phyloP scores from a whole-genome alignment of 2,329 filamentous ascomycete genomes.

The Blastomyces parvus region DNA sequence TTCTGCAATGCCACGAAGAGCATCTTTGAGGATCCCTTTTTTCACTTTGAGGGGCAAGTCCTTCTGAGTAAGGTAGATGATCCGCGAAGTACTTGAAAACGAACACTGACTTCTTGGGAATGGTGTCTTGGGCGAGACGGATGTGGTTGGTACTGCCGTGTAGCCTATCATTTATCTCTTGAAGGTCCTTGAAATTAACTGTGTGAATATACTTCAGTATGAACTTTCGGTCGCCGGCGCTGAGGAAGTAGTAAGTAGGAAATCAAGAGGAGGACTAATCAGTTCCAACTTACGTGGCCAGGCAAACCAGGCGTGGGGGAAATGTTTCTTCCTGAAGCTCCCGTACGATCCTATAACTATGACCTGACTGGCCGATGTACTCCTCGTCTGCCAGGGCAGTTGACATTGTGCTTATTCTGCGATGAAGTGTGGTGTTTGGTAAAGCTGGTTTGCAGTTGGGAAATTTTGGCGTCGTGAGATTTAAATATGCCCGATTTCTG shows the following conservation, averaged over 20 bases:
- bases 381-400: constrained; percentile 10
- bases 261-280: constrained; percentile 9
- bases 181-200: constrained; percentile 9
- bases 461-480: constrained; percentile 3
- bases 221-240: constrained; percentile 9
- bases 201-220: constrained; percentile 11
- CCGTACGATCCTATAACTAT: constrained; percentile 13
- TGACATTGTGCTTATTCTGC: constrained; percentile 15
- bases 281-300: constrained; percentile 6
- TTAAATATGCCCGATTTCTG: constrained; percentile 12
- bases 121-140: constrained; percentile 33
- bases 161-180: constrained; percentile 16
- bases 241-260: constrained; percentile 6
- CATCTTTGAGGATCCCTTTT: constrained; percentile 38
- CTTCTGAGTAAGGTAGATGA: constrained; percentile 36
- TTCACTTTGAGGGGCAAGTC: constrained; percentile 29
- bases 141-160: constrained; percentile 21
- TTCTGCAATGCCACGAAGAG: constrained; percentile 30
- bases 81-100: constrained; percentile 39
- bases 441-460: constrained; percentile 8
- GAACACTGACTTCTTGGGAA: constrained; percentile 39
- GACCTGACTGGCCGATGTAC: constrained; percentile 13
- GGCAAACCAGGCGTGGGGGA: constrained; percentile 7
- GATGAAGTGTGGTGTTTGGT: constrained; percentile 12
- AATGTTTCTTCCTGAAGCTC: constrained; percentile 15